A percentile compares a stretch with the other conserved stretches of the same genome.
Conservation (phyloP, 345 rosid genomes). For the Populus deltoides region DNA sequence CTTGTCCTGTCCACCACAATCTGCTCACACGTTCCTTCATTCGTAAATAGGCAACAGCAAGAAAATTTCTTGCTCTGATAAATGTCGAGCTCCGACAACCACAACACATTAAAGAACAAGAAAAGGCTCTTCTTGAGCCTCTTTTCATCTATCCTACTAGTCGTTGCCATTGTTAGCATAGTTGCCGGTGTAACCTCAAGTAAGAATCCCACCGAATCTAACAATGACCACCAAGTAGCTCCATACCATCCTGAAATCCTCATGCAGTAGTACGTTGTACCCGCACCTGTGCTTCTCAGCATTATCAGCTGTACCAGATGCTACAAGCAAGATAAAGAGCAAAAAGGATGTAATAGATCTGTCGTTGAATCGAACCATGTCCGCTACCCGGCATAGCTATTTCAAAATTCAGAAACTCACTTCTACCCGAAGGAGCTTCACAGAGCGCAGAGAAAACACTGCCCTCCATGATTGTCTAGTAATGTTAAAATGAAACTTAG, state of each 20-base stretch:
- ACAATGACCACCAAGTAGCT: neutral
- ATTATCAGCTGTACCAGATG: conserved; percentile 26
- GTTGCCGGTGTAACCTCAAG: conserved; percentile 15
- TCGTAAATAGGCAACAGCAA: neutral
- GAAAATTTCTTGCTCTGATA: conserved; percentile 1
- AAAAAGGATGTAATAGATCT: conserved; percentile 53
- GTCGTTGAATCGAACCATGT: conserved; percentile 48
- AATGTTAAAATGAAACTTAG: conserved; percentile 10
- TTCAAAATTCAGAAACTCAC: conserved; percentile 42
- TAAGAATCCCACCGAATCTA: neutral
- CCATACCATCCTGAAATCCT: conserved; percentile 41
- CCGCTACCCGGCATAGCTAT: conserved; percentile 48
- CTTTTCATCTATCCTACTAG: conserved; percentile 21
- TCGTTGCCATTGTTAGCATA: conserved; percentile 6
- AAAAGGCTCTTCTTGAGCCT: conserved; percentile 25
- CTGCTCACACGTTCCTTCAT: too few species aligned
- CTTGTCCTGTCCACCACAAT: neutral
- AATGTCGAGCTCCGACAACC: conserved; percentile 12
- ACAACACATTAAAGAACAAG: conserved; percentile 2
- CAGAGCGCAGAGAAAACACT: neutral
- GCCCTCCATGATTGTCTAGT: conserved; percentile 16
- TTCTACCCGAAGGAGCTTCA: conserved; percentile 8
- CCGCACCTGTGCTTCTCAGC: conserved; percentile 61
- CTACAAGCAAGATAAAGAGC: conserved; percentile 31
- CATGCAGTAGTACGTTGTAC: conserved; percentile 54